Evolutionary conservation across 2,329 filamentous ascomycete genomes (phyloP).

Genomic region (Apiospora pterosperma): DNA sequence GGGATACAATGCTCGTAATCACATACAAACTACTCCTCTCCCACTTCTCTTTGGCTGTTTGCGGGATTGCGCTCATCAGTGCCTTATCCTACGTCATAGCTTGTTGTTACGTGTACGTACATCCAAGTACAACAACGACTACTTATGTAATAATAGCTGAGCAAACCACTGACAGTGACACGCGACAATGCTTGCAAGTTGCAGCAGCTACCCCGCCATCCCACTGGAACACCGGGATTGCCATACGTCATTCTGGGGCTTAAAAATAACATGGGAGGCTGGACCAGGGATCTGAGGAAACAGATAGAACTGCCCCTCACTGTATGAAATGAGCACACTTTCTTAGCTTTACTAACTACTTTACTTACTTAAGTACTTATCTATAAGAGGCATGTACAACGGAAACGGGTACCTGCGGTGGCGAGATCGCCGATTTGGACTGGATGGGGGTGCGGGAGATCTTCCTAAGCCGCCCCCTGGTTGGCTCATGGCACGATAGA

Average conservation of each 20-base stretch:
- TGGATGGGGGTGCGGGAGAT: neutral
- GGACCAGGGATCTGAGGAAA: neutral
- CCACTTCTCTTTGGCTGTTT: neutral
- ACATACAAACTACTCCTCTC: neutral
- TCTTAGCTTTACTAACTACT: no score
- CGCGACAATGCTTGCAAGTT: no score
- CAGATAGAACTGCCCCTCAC: neutral
- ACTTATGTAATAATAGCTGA: no score
- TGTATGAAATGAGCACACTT: neutral
- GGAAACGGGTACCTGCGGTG: neutral
- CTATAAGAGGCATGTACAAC: no score
- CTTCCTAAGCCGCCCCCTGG: no score
- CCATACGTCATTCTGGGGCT: neutral
- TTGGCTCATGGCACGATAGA: neutral
- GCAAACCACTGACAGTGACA: neutral
- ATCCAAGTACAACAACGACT: no score
- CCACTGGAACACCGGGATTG: neutral
- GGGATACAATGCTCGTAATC: neutral
- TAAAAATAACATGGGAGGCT: neutral
- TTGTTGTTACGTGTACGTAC: no score
- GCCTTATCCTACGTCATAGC: neutral
- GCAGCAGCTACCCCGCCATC: slow-evolving; percentile 1
- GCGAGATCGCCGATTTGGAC: neutral
- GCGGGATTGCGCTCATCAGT: slow-evolving; percentile 2
- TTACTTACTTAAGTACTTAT: no score